These are phyloP conservation scores for Abelmoschus esculentus DNA, from an alignment of 345 rosid species.

Conservation along the genomic window DNA sequence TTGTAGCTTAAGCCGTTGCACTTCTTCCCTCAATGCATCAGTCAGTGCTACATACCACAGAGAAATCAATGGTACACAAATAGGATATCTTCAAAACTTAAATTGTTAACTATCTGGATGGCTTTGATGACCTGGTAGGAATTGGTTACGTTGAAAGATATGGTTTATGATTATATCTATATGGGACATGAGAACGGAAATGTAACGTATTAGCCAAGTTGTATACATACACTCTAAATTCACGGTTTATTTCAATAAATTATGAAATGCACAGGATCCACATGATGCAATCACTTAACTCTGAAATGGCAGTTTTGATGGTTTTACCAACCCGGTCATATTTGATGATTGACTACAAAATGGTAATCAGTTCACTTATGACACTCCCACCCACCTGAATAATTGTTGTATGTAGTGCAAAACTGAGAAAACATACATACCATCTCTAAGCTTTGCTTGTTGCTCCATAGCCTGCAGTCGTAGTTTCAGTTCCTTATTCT, in stretches of 20 bases:
- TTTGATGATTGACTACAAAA: too few species aligned
- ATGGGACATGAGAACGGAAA: background rate
- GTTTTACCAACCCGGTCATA: background rate
- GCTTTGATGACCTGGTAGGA: background rate
- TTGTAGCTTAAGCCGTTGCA: constrained; percentile 76
- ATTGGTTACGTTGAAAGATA: background rate
- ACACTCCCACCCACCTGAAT: background rate
- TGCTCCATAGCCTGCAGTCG: constrained; percentile 72
- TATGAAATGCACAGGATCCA: background rate
- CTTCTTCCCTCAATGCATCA: constrained; percentile 74
- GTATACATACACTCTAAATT: background rate
- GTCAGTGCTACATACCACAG: constrained; percentile 53
- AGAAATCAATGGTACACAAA: background rate
- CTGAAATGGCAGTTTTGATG: background rate
- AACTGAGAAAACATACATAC: constrained; percentile 20
- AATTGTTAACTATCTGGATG: background rate
- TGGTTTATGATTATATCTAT: background rate
- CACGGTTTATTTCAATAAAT: background rate
- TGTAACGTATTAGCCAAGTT: background rate
- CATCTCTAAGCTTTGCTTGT: constrained; percentile 67
- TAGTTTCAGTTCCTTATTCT: constrained; percentile 66
- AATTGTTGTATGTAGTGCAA: background rate
- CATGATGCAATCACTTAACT: background rate
- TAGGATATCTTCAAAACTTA: background rate
- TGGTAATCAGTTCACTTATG: too few species aligned